Evolutionary conservation across 1,139 yeast species (phyloP).

Genomic region (Blastobotrys serpentis): DNA sequence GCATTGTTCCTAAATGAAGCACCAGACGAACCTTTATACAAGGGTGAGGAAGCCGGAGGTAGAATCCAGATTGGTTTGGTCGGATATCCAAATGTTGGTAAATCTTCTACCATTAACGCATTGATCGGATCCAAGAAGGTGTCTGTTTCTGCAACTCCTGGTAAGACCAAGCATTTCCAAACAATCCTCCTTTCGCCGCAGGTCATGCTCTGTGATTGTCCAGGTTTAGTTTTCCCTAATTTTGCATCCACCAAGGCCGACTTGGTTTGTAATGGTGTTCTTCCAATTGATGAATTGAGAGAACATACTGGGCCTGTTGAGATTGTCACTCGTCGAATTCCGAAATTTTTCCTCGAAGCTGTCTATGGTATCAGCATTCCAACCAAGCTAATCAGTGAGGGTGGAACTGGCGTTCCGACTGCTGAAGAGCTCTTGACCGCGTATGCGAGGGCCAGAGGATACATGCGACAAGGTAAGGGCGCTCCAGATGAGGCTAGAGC

Average conservation of each 20-base stretch:
- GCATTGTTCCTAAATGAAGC: constrained; percentile 74
- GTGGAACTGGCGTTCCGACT: constrained; percentile 86
- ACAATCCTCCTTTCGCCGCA: constrained; percentile 82
- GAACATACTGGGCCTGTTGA: constrained; percentile 92
- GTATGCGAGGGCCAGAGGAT: constrained; percentile 95
- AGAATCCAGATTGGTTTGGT: constrained; percentile 89
- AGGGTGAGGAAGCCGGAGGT: constrained; percentile 40
- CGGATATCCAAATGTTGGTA: constrained; percentile 88
- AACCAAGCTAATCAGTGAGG: constrained; percentile 72
- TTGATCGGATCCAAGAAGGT: constrained; percentile 95
- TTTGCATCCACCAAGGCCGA: constrained; percentile 97
- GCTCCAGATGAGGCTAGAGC: constrained; percentile 97
- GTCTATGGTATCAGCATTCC: constrained; percentile 89
- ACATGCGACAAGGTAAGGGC: constrained; percentile 89
- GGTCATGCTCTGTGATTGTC: constrained; percentile 94
- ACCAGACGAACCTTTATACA: constrained; percentile 57
- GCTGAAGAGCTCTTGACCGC: constrained; percentile 87
- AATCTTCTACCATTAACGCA: constrained; percentile 92
- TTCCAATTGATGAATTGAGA: constrained; percentile 95
- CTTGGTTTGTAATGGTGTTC: constrained; percentile 94
- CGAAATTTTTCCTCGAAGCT: constrained; percentile 85
- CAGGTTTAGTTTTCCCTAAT: constrained; percentile 97
- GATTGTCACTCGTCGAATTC: constrained; percentile 82
- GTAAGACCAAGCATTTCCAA: constrained; percentile 98
- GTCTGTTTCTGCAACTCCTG: constrained; percentile 97